Percentiles rank a stretch among this genome's conserved stretches.
Conservation (phyloP, 1,284 basidiomycete species). For the Rhizopogon parksii region DNA sequence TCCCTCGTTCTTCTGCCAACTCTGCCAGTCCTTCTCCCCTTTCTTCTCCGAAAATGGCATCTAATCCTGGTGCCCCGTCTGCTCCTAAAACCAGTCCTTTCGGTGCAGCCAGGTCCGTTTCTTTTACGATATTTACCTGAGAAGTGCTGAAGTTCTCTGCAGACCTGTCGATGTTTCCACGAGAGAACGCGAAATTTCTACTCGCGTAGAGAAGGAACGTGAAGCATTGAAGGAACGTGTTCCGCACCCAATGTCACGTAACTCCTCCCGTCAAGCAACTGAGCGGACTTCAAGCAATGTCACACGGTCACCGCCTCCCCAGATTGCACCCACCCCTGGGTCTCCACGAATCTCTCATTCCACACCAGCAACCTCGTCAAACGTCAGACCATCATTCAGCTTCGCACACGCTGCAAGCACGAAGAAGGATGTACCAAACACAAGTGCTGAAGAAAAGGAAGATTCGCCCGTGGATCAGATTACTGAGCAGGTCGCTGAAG, state of each 20-base stretch:
- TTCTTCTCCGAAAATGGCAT: slow-evolving; percentile 63
- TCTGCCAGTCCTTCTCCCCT: slow-evolving; percentile 65
- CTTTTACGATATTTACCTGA: slow-evolving; percentile 3
- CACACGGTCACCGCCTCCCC: slow-evolving; percentile 31
- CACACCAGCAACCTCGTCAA: slow-evolving; percentile 29
- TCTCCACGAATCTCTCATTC: slow-evolving; percentile 26
- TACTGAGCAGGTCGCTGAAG: slow-evolving; percentile 37
- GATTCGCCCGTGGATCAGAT: slow-evolving; percentile 13
- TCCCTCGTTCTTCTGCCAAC: slow-evolving; percentile 63
- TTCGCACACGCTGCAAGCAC: slow-evolving; percentile 58
- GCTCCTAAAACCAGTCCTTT: slow-evolving; percentile 65
- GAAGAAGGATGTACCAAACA: slow-evolving; percentile 26
- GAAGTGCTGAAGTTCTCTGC: slow-evolving; percentile 6
- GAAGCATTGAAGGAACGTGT: slow-evolving; percentile 49
- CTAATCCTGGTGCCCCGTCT: slow-evolving; percentile 38
- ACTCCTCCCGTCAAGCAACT: slow-evolving; percentile 55
- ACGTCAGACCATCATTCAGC: slow-evolving; percentile 59
- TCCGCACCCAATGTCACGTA: slow-evolving; percentile 58
- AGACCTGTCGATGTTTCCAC: slow-evolving; percentile 82
- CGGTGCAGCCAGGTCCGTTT: slow-evolving; percentile 70
- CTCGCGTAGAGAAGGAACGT: slow-evolving; percentile 63
- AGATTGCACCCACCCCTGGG: slow-evolving; percentile 24
- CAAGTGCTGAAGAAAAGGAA: slow-evolving; percentile 21
- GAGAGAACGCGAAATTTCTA: slow-evolving; percentile 69
- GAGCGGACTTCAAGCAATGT: slow-evolving; percentile 41